Base-by-base conservation (phyloP, 73 alveolate species). In the Stentor roeselii region DNA sequence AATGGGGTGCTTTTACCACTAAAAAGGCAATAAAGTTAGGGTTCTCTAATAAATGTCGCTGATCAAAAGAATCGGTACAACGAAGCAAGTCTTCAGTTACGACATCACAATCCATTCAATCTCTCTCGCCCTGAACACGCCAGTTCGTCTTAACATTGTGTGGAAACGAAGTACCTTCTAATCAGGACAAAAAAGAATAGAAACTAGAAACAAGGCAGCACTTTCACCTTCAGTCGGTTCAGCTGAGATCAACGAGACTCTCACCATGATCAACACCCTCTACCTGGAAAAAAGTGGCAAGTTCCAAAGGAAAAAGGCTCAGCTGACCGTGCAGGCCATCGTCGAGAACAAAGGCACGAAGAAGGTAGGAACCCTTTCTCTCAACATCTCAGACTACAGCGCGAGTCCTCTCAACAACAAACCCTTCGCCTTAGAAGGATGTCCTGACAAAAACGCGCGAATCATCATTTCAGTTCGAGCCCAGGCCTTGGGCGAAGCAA, bases 11-110 rank as follows among this genome's bases (percentile, higher is more conserved):
- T 61, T 30, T 30, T 61, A 30, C 60, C 38, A 61, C 82, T 61
- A 11, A 61, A 50, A 50, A 50, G 21, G 21, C 67, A 50, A 21
- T 21, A 50, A 50, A n/a, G n/a, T n/a, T n/a, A n/a, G n/a, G n/a
- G n/a, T n/a, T n/a, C n/a, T n/a, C n/a, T n/a, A n/a, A n/a, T n/a
- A n/a, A n/a, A n/a, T n/a, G n/a, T n/a, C n/a, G n/a, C n/a, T n/a
- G n/a, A n/a, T n/a, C n/a, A n/a, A 67, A 67, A 67, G 80, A 40
- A 67, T 67, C 21, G 80, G 80, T 36, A 67, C 80, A 27, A 67
- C 21, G 41, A 67, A 67, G 41, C 80, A 67, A 67, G 80, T 67
- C 14, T 67, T 67, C 37, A 27, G 42, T 21, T 67, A 30, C 34
- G 80, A 67, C 34, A 67, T 67, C 41, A 67, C 80, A 67, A 32